Conservation (phyloP, 306 rosid genomes). For the Rubus idaeus region DNA sequence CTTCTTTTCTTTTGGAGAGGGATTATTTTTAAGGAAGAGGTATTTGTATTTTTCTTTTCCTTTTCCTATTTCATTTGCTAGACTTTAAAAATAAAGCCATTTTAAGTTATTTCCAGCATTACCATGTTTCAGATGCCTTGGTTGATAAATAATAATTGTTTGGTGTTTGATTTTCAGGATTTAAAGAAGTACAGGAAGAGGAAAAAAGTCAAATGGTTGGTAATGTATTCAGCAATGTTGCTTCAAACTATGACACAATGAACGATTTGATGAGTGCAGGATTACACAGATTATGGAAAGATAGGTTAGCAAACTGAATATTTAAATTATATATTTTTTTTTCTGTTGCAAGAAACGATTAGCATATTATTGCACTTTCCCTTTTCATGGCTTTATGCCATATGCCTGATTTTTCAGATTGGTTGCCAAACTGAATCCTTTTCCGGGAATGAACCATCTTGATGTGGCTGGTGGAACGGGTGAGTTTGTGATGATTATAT, state of each 20-base stretch:
- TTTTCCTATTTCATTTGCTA: not conserved
- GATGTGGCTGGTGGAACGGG: constrained; percentile 99
- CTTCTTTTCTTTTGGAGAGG: not conserved
- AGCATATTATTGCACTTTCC: constrained; percentile 8
- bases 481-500: constrained; percentile 23
- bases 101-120: not conserved
- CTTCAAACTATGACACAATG: constrained; percentile 85
- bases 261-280: constrained; percentile 96
- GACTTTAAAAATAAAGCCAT: not conserved
- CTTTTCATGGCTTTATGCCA: constrained; percentile 17
- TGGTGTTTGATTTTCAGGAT: constrained; percentile 45
- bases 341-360: not conserved
- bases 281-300: constrained; percentile 96
- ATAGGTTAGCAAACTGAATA: constrained; percentile 46
- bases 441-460: constrained; percentile 96
- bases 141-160: constrained; percentile 5
- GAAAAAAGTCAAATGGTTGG: constrained; percentile 86
- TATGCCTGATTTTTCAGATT: constrained; percentile 51
- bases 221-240: constrained; percentile 83
- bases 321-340: constrained; percentile 1
- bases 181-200: constrained; percentile 84
- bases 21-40: not conserved
- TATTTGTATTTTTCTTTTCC: not conserved
- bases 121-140: constrained; percentile 11
- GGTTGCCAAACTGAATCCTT: constrained; percentile 83